Evolutionary conservation across 2,329 filamentous ascomycete genomes (phyloP), one percentile per base, ranked within the genome.

Genomic region (Scedosporium aurantiacum): DNA sequence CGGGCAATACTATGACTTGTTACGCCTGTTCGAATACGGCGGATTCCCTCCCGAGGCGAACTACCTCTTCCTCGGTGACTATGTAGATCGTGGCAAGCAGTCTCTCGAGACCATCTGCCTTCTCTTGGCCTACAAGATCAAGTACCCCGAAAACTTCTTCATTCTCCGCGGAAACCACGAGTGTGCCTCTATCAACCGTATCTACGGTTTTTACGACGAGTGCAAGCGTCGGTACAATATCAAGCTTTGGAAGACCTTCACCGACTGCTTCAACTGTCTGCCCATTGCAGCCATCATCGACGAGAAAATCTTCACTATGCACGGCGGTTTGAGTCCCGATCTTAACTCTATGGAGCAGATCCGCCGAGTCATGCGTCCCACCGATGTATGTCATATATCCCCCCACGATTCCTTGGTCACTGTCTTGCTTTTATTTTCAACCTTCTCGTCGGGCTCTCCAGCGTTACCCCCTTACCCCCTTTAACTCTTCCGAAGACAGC

Each of bases 271-370:
- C 85, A 99, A 99, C 82, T 97, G 91, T 78, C 79, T 97, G 72
- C 93, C 93, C 57, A 97, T 99, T 75, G 94, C 93, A 63, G 93
- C 94, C 68, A 99, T 99, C 77, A 97, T 99, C 70, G 93, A 96
- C 72, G 94, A 97, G 82, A 99, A 97, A 88, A 99, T 99, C 73
- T 97, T 99, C 81, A 97, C 92, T 72, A 97, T 99, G 93, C 94
- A 99, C 78, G 94, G 94, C 73, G 94, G 94, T 72, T 79, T 99
- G 71, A 97, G 91, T 76, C 94, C 94, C 54, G 94, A 97, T 74
- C 82, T 99, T 67, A 97, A 97, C 83, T 97, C 92, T 40, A 99
- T 99, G 94, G 94, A 99, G 81, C 93, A 99, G 81, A 99, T 99
- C 70, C 91, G 94, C 74, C 89, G 93, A 69, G 93, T 99, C 68